Evolutionary conservation across 2,329 filamentous ascomycete species (phyloP).

Genomic region (Phialemonium atrogriseum): DNA sequence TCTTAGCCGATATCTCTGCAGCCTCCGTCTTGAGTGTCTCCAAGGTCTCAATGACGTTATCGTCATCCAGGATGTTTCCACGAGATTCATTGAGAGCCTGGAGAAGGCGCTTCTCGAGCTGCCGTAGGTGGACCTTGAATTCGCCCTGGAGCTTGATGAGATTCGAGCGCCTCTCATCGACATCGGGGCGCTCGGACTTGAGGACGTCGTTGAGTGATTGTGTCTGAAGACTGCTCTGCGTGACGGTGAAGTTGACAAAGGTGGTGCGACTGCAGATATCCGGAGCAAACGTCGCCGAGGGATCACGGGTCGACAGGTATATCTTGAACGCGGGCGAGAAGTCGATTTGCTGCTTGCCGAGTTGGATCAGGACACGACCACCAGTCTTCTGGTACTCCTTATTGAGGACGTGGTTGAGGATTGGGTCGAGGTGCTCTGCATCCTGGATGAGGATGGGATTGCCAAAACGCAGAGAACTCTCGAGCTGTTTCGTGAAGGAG

Average conservation of each 20-base stretch:
- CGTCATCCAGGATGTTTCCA: conserved; percentile 96
- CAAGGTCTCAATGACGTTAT: conserved; percentile 94
- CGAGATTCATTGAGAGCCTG: conserved; percentile 96
- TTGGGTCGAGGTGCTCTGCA: conserved; percentile 91
- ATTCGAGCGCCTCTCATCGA: conserved; percentile 92
- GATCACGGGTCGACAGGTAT: conserved; percentile 90
- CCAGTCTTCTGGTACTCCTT: conserved; percentile 99
- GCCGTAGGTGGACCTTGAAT: conserved; percentile 95
- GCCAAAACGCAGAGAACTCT: conserved; percentile 93
- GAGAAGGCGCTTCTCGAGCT: conserved; percentile 87
- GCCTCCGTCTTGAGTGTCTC: conserved; percentile 98
- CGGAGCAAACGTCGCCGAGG: conserved; percentile 88
- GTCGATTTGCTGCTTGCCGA: conserved; percentile 97
- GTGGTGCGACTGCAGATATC: conserved; percentile 98
- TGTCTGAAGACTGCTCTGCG: conserved; percentile 95
- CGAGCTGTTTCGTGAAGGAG: conserved; percentile 94
- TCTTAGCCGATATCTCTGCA: conserved; percentile 91
- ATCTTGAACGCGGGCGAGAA: conserved; percentile 96
- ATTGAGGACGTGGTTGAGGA: conserved; percentile 96
- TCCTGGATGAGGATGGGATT: conserved; percentile 98
- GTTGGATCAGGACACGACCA: conserved; percentile 93
- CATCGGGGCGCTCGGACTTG: conserved; percentile 94
- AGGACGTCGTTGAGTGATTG: conserved; percentile 96
- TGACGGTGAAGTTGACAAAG: conserved; percentile 99
- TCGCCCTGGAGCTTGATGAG: conserved; percentile 98